Evolutionary conservation across 2,329 filamentous ascomycete genomes (phyloP).

Genomic region (Cladosporium sphaerospermum): DNA sequence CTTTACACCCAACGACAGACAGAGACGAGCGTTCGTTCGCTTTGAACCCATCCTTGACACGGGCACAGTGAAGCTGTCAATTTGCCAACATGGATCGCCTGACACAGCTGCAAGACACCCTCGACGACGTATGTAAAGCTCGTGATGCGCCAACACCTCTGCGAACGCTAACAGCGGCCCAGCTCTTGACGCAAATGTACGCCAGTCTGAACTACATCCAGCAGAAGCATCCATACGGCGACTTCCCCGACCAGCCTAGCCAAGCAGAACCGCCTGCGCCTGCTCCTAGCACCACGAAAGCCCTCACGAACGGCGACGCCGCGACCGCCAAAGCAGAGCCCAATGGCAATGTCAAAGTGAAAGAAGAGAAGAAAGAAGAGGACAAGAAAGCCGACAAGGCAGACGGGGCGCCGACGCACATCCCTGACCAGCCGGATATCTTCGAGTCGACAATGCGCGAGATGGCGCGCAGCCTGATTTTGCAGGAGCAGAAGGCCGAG

Average conservation of each 20-base stretch:
- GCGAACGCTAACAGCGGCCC: slow-evolving; percentile 6
- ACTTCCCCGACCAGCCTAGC: slow-evolving; percentile 39
- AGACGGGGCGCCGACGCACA: slow-evolving; percentile 21
- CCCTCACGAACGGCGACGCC: slow-evolving; percentile 19
- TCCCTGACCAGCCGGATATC: slow-evolving; percentile 58
- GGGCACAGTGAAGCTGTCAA: background rate
- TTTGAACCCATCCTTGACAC: no score
- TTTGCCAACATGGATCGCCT: slow-evolving; percentile 51
- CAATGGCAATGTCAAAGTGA: slow-evolving; percentile 17
- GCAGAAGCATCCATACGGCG: slow-evolving; percentile 35
- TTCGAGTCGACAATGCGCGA: slow-evolving; percentile 65
- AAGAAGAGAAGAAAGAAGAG: slow-evolving; percentile 7
- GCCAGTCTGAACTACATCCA: slow-evolving; percentile 40
- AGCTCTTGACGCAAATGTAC: slow-evolving; percentile 46
- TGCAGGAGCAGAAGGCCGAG: slow-evolving; percentile 80
- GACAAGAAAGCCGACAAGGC: slow-evolving; percentile 5
- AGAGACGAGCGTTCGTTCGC: no score
- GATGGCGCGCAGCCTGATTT: slow-evolving; percentile 67
- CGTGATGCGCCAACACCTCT: background rate
- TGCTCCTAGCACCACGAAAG: slow-evolving; percentile 9
- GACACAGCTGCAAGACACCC: slow-evolving; percentile 77
- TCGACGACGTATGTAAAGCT: slow-evolving; percentile 60
- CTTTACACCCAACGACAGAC: no score
- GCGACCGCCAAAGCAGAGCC: background rate
- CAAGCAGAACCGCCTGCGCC: slow-evolving; percentile 21